Percentiles rank a stretch among this genome's conserved stretches.
These are phyloP conservation scores for Gamarada debralockiae DNA, from an alignment of 495 filamentous ascomycete species.

Conservation along the genomic window DNA sequence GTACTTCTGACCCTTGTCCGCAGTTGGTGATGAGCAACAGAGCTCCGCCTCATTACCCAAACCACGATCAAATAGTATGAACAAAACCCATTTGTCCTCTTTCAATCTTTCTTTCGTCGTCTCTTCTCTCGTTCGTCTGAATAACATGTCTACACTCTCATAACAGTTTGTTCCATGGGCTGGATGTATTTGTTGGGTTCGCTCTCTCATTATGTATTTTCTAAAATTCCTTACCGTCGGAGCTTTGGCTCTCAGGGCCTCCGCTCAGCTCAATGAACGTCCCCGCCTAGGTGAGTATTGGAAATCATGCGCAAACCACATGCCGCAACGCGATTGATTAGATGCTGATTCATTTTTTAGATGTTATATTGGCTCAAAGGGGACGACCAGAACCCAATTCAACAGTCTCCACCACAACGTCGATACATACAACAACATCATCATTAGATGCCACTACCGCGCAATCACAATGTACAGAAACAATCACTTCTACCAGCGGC, in stretches of 20 bases:
- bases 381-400: background rate
- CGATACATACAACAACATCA: background rate
- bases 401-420: background rate
- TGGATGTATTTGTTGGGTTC: background rate
- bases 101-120: background rate
- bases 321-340: background rate
- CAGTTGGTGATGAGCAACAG: background rate
- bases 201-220: slow-evolving; percentile 11
- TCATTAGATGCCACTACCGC: background rate
- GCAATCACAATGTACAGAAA: background rate
- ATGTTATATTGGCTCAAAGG: background rate
- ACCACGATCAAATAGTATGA: background rate
- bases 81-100: background rate
- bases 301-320: background rate
- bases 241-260: slow-evolving; percentile 8
- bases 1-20: background rate
- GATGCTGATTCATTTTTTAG: slow-evolving; percentile 1
- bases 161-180: slow-evolving; percentile 6
- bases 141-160: background rate
- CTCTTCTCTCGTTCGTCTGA: slow-evolving; percentile 2
- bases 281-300: slow-evolving; percentile 4
- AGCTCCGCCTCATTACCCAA: slow-evolving; percentile 1
- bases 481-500: background rate
- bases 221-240: slow-evolving; percentile 2
- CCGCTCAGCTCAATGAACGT: background rate